A percentile compares a stretch with the other conserved stretches of the same genome.
Evolutionary conservation across 306 rosid genomes (phyloP).

Genomic region (Sindora glabra): DNA sequence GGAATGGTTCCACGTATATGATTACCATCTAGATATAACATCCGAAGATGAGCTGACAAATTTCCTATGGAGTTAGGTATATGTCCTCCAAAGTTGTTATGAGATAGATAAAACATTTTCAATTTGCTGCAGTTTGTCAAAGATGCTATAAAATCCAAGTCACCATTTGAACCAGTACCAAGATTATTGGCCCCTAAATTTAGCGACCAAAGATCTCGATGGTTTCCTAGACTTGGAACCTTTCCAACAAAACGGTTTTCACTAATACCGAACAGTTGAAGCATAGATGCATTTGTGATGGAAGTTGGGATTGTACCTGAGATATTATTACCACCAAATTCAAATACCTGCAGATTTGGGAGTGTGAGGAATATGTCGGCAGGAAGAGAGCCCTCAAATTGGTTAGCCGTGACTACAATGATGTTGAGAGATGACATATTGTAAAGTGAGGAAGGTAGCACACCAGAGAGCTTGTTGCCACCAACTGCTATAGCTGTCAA

Average conservation of each 20-base stretch:
- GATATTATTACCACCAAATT: neutral
- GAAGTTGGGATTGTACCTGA: neutral
- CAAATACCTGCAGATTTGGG: neutral
- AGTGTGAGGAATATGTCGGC: neutral
- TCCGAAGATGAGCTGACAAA: neutral
- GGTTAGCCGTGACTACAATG: neutral
- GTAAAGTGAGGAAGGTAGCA: slow-evolving; percentile 16
- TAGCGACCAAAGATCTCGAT: neutral
- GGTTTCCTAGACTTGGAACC: neutral
- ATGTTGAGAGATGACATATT: neutral
- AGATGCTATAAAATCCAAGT: neutral
- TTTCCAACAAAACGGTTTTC: neutral
- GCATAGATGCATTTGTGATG: neutral
- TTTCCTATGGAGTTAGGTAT: neutral
- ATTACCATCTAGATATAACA: neutral
- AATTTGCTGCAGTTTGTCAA: neutral
- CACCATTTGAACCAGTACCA: neutral
- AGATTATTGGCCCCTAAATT: neutral
- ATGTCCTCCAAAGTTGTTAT: neutral
- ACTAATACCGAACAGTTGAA: neutral
- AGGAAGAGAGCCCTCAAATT: neutral
- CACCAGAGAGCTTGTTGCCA: neutral
- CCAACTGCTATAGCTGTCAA: neutral
- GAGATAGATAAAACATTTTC: neutral
- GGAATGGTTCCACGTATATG: neutral